These are phyloP conservation scores for Mixia osmundae DNA, from an alignment of 1,284 basidiomycete genomes.

Conservation along the genomic window DNA sequence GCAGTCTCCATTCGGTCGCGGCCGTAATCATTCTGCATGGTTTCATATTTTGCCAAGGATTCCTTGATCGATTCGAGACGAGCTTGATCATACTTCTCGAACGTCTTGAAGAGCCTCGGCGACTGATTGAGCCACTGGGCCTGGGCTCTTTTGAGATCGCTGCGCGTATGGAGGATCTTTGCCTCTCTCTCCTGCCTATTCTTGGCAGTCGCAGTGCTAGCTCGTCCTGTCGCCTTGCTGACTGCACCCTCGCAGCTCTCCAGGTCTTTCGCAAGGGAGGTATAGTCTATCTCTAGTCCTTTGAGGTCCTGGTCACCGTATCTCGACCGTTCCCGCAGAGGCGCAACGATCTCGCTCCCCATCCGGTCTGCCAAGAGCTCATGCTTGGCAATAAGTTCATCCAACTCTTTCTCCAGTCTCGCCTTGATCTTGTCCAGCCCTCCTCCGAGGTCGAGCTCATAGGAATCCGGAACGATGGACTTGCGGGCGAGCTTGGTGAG, in stretches of 20 bases:
- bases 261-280: neutral
- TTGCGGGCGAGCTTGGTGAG: neutral
- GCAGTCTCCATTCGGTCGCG: constrained; percentile 1
- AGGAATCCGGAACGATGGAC: neutral
- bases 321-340: neutral
- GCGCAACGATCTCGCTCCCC: neutral
- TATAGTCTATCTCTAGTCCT: neutral
- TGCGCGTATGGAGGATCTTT: neutral
- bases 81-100: neutral
- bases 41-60: constrained; percentile 1
- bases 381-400: neutral
- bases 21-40: neutral
- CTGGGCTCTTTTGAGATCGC: neutral
- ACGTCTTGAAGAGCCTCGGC: neutral
- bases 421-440: neutral
- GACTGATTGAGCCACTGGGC: neutral
- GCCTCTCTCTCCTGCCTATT: neutral
- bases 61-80: constrained; percentile 1
- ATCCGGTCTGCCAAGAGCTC: neutral
- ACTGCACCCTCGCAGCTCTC: neutral
- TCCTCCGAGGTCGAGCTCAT: neutral
- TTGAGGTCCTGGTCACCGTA: neutral
- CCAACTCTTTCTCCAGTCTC: neutral
- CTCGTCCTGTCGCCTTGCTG: too few relatives aligned
- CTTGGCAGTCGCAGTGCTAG: neutral